Percentiles rank a stretch among this genome's conserved stretches.
Evolutionary conservation across 1,139 yeast species (phyloP).

Genomic region (Diutina ranongensis): DNA sequence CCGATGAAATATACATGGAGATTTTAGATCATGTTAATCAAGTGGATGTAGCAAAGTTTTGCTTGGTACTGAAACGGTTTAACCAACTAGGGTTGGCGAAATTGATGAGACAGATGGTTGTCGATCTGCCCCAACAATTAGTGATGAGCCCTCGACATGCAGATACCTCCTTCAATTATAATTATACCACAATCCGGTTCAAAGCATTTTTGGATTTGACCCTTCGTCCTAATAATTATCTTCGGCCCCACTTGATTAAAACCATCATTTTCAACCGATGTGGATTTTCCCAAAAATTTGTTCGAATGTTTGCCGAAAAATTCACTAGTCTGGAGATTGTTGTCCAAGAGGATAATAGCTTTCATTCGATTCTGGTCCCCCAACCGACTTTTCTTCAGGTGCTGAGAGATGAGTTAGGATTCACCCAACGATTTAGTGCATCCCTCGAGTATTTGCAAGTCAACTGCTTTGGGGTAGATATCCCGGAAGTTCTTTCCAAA

Average conservation of each 20-base stretch:
- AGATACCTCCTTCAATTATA: neutral
- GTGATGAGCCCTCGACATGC: neutral
- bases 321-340: neutral
- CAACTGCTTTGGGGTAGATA: conserved; percentile 2
- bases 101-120: conserved; percentile 1
- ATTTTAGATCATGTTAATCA: neutral
- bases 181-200: neutral
- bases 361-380: neutral
- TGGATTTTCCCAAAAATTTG: neutral
- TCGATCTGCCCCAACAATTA: neutral
- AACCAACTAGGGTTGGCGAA: neutral
- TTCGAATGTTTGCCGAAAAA: neutral
- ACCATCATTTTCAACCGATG: neutral
- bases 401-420: neutral
- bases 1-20: neutral
- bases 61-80: neutral
- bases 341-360: neutral
- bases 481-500: neutral
- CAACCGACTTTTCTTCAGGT: neutral
- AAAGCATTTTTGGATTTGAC: neutral
- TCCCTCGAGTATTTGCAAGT: neutral
- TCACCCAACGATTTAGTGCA: neutral
- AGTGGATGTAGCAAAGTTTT: neutral
- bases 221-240: neutral
- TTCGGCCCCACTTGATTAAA: neutral